Evolutionary conservation across 1,139 yeast genomes (phyloP).

Genomic region (Zhuliangozyma blackwelliae): DNA sequence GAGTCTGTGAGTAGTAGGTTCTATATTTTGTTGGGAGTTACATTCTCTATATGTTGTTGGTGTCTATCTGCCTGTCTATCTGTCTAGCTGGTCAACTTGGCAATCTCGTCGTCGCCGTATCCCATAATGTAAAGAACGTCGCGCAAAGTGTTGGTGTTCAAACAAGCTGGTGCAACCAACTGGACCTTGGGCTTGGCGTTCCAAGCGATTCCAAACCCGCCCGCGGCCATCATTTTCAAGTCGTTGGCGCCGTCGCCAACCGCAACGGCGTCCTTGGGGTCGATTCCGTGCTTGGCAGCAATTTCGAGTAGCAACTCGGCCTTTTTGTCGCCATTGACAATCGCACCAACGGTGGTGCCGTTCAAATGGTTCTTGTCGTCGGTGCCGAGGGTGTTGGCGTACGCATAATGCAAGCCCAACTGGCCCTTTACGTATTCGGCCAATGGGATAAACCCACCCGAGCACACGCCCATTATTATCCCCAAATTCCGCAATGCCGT

Average conservation of each 20-base stretch:
- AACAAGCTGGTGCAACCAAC: slow-evolving; percentile 69
- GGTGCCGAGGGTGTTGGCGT: slow-evolving; percentile 69
- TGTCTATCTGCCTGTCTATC: neutral
- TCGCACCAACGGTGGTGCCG: slow-evolving; percentile 61
- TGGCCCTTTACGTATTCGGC: slow-evolving; percentile 69
- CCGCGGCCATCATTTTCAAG: slow-evolving; percentile 83
- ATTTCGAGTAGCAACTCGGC: slow-evolving; percentile 68
- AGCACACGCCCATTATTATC: slow-evolving; percentile 75
- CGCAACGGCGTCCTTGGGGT: slow-evolving; percentile 62
- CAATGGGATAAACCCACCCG: slow-evolving; percentile 92
- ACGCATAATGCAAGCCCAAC: slow-evolving; percentile 79
- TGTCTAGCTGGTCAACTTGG: slow-evolving; percentile 13
- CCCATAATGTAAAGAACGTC: slow-evolving; percentile 84
- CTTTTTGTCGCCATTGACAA: slow-evolving; percentile 84
- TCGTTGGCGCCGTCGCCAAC: slow-evolving; percentile 99
- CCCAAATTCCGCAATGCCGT: slow-evolving; percentile 58
- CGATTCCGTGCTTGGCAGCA: slow-evolving; percentile 59
- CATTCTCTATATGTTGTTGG: too few relatives aligned
- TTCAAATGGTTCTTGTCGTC: slow-evolving; percentile 47
- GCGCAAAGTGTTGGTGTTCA: slow-evolving; percentile 65
- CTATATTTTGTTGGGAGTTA: too few relatives aligned
- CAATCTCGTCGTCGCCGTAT: slow-evolving; percentile 56
- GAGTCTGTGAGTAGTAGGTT: too few relatives aligned
- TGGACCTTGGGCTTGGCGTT: slow-evolving; percentile 95
- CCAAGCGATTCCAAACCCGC: slow-evolving; percentile 97